Percentiles rank a stretch among this genome's conserved stretches.
phyloP scores from a whole-genome alignment of 2,329 filamentous ascomycete species.

The Tricladium varicosporioides region DNA sequence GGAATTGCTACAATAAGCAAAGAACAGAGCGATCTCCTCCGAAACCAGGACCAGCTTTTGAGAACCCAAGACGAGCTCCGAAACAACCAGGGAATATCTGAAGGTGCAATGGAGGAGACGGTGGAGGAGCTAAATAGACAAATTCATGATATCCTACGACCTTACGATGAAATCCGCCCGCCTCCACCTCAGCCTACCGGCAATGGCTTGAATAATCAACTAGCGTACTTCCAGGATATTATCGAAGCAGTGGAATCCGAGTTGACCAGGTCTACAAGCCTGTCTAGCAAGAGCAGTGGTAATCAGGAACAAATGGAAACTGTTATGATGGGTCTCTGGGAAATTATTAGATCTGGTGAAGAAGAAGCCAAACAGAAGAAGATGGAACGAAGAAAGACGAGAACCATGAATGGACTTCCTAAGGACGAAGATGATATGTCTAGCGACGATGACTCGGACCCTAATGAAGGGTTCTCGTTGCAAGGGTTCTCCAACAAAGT shows the following conservation, averaged over 20 bases:
- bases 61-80: conserved; percentile 1
- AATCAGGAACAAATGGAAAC: conserved; percentile 53
- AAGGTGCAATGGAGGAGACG: conserved; percentile 44
- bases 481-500: conserved; percentile 76
- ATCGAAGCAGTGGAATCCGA: conserved; percentile 47
- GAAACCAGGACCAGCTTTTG: conserved; percentile 6
- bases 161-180: conserved; percentile 47
- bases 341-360: conserved; percentile 48
- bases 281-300: conserved; percentile 17
- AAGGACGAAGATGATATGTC: conserved; percentile 60
- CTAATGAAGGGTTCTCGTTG: conserved; percentile 66
- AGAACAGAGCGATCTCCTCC: conserved; percentile 42
- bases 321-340: conserved; percentile 50
- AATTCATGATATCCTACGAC: conserved; percentile 56
- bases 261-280: conserved; percentile 22
- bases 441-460: conserved; percentile 58
- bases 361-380: conserved; percentile 54
- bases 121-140: conserved; percentile 63
- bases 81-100: conserved; percentile 24
- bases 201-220: conserved; percentile 62
- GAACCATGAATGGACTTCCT: conserved; percentile 54
- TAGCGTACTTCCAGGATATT: conserved; percentile 64
- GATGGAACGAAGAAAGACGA: conserved; percentile 50
- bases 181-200: conserved; percentile 57
- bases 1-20: conserved; percentile 59